Evolutionary conservation across 495 filamentous ascomycete genomes (phyloP), one percentile per base, ranked within the genome.

Genomic region (Aspergillus leporis): DNA sequence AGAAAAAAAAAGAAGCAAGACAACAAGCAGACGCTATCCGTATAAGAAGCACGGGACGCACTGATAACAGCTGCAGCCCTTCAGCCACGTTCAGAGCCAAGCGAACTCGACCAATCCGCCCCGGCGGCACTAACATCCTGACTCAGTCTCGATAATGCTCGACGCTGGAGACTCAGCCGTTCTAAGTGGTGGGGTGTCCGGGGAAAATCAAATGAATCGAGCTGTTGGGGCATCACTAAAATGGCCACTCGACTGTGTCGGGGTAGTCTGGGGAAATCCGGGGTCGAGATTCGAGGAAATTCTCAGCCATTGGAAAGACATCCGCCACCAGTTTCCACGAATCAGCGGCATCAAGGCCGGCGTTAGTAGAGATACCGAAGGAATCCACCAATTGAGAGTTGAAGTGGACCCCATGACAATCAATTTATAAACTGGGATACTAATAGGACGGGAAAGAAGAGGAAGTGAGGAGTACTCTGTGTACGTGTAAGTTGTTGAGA

Each of bases 201-300:
- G 28, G 58, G 61, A 31, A 53, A 51, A 25, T 51, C 62, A 51
- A 61, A 54, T 56, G 10, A 21, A 47, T 48, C 43, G 50, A 51
- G 59, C 19, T 28, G 23, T 30, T 34, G 34, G 23, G 21, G 25
- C 43, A n/a, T 63, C 30, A 32, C 38, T 56, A 28, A 23, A 23
- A 9, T 38, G 31, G 45, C 18, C 22, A 30, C 43, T 40, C 12
- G 51, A 55, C 21, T 46, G 46, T 21, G 40, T 21, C 23, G 43
- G 36, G 22, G 51, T 46, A 40, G 21, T 52, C 18, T 55, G 62
- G 60, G 48, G 55, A 61, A 61, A 66, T 67, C 70, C 70, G 69
- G 66, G 72, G 70, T 56, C 36, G 36, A 51, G 57, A 65, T 72
- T 73, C 70, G 69, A 74, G 72, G 70, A 74, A 72, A 68, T 72